Conservation (phyloP, 306 rosid genomes). For the Ormosia emarginata region DNA sequence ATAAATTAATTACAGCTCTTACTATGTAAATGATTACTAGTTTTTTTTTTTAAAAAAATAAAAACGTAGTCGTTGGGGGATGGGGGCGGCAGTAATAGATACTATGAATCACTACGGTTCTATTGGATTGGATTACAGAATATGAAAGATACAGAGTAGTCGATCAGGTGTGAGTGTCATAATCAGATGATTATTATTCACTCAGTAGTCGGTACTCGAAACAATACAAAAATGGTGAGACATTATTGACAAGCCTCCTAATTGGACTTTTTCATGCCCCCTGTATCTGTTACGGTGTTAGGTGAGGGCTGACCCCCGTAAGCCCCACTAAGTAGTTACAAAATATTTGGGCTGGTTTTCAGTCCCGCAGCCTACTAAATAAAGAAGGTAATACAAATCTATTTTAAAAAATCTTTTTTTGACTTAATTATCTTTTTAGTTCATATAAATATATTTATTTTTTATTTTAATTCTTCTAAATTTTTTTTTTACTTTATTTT, state of each 20-base stretch:
- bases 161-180: neutral
- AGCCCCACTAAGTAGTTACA: neutral
- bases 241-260: neutral
- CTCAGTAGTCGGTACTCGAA: neutral
- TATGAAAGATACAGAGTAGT: neutral
- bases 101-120: neutral
- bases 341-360: too few relatives aligned
- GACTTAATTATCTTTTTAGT: too few relatives aligned
- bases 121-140: neutral
- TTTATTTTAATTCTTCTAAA: too few relatives aligned
- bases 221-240: neutral
- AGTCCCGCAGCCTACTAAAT: too few relatives aligned
- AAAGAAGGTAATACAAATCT: too few relatives aligned
- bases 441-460: too few relatives aligned
- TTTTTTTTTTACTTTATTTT: too few relatives aligned
- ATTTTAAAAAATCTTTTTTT: too few relatives aligned
- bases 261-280: neutral
- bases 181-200: neutral
- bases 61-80: too few relatives aligned
- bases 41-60: too few relatives aligned
- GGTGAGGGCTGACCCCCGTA: neutral
- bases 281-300: neutral
- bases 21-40: too few relatives aligned
- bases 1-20: too few relatives aligned
- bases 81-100: neutral